Evolutionary conservation across 352 stramenopile species (phyloP).

Genomic region (Globisporangium viniferum): DNA sequence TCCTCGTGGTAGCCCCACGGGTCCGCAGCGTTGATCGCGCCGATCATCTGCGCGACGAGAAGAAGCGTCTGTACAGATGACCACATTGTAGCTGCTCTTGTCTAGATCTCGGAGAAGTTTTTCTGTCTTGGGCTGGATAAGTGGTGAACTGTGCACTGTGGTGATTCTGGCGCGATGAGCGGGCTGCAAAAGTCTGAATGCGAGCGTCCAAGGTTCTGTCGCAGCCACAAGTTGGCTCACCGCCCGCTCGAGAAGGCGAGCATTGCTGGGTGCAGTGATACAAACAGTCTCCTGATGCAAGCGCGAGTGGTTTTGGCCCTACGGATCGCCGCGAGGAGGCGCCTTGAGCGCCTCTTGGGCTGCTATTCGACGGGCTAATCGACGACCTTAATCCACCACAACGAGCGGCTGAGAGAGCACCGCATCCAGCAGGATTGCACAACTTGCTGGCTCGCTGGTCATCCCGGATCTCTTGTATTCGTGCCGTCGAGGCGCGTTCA

Average conservation of each 20-base stretch:
- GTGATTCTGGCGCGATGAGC: too few relatives aligned
- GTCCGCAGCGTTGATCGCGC: slow-evolving; percentile 17
- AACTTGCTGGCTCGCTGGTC: background rate
- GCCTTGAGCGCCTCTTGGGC: background rate
- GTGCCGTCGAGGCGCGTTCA: background rate
- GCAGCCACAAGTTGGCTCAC: background rate
- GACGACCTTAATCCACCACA: background rate
- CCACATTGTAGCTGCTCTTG: background rate
- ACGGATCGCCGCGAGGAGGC: background rate
- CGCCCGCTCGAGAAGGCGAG: background rate
- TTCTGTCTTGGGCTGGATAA: background rate
- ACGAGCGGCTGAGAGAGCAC: background rate
- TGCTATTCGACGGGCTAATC: background rate
- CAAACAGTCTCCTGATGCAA: background rate
- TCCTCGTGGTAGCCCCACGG: slow-evolving; percentile 55
- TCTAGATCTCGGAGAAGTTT: background rate
- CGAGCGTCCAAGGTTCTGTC: background rate
- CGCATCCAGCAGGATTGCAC: background rate
- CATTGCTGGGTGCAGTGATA: background rate
- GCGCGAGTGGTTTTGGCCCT: background rate
- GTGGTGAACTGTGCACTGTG: background rate
- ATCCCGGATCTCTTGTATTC: background rate
- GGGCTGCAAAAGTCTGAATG: background rate
- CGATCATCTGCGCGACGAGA: slow-evolving; percentile 19
- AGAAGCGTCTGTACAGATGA: slow-evolving; percentile 19